Conservation (phyloP, 2,329 filamentous ascomycete species). For the Xylariaceae sp. region DNA sequence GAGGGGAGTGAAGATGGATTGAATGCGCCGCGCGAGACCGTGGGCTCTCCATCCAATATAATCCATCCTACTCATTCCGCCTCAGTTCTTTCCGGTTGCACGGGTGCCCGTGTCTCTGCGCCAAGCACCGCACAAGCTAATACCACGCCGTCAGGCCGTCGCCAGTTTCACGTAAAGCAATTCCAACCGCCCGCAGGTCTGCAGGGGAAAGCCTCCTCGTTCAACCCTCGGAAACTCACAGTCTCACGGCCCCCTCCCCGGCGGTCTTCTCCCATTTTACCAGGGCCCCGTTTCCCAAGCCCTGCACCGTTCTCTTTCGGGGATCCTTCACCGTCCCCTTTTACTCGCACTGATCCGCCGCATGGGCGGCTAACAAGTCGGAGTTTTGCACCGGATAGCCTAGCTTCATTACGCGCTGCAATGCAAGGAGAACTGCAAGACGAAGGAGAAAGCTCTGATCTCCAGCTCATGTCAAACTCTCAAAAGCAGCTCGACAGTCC, state of each 20-base stretch:
- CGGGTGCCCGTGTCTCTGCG: slow-evolving; percentile 21
- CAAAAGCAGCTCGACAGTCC: too few relatives aligned
- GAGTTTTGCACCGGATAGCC: background rate
- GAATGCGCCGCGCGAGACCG: slow-evolving; percentile 9
- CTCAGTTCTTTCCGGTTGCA: slow-evolving; percentile 10
- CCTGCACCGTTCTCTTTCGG: too few relatives aligned
- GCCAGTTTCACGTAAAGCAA: slow-evolving; percentile 17
- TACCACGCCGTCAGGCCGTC: slow-evolving; percentile 26
- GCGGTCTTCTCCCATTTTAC: too few relatives aligned
- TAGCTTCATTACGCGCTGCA: background rate
- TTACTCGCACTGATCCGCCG: too few relatives aligned
- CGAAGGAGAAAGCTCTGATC: background rate
- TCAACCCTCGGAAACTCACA: too few relatives aligned
- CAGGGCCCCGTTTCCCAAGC: too few relatives aligned
- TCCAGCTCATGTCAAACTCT: background rate
- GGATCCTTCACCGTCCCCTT: too few relatives aligned
- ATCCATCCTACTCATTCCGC: slow-evolving; percentile 10
- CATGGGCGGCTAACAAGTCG: too few relatives aligned
- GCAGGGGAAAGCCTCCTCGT: too few relatives aligned
- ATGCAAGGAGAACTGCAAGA: too few relatives aligned
- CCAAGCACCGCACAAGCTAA: slow-evolving; percentile 7
- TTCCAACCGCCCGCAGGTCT: background rate
- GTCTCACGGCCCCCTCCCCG: too few relatives aligned
- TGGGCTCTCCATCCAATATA: slow-evolving; percentile 21
- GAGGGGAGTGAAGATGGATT: background rate